phyloP scores from a whole-genome alignment of 805 yeast species.

The Torulaspora maleeae region DNA sequence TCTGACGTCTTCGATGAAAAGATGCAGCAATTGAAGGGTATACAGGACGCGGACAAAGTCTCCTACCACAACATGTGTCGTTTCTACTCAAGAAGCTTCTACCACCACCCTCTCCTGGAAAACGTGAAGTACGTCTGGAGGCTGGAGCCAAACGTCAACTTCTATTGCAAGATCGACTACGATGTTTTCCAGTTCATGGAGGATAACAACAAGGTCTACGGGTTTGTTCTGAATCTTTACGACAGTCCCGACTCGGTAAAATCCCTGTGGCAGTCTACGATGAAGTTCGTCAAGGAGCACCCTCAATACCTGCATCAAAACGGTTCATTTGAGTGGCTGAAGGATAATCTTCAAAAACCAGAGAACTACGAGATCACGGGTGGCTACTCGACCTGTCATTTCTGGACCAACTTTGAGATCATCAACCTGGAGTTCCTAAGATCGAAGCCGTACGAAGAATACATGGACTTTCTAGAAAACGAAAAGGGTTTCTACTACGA shows the following conservation, averaged over 20 bases:
- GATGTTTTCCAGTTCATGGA: conserved; percentile 75
- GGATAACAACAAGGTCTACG: conserved; percentile 63
- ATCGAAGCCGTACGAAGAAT: conserved; percentile 57
- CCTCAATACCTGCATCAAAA: conserved; percentile 57
- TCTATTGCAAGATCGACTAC: conserved; percentile 64
- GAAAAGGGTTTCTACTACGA: conserved; percentile 85
- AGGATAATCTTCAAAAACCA: conserved; percentile 53
- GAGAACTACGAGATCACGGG: conserved; percentile 39
- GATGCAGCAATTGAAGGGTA: conserved; percentile 41
- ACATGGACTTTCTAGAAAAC: conserved; percentile 59
- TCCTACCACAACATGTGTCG: conserved; percentile 86
- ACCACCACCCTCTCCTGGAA: conserved; percentile 55
- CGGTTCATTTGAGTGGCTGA: conserved; percentile 60
- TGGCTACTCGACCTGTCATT: conserved; percentile 65
- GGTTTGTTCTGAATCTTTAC: conserved; percentile 63
- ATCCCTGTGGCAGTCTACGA: conserved; percentile 65
- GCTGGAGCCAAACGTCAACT: conserved; percentile 67
- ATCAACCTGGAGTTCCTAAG: conserved; percentile 80
- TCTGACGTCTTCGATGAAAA: conserved; percentile 39
- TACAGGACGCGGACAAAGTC: conserved; percentile 55
- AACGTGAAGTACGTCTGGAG: conserved; percentile 75
- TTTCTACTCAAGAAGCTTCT: conserved; percentile 63
- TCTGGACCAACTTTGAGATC: conserved; percentile 88
- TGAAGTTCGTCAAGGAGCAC: conserved; percentile 50
- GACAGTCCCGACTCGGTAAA: conserved; percentile 63